These are phyloP conservation scores for Lentinula guzmanii DNA, from an alignment of 768 basidiomycete species.

Conservation along the genomic window DNA sequence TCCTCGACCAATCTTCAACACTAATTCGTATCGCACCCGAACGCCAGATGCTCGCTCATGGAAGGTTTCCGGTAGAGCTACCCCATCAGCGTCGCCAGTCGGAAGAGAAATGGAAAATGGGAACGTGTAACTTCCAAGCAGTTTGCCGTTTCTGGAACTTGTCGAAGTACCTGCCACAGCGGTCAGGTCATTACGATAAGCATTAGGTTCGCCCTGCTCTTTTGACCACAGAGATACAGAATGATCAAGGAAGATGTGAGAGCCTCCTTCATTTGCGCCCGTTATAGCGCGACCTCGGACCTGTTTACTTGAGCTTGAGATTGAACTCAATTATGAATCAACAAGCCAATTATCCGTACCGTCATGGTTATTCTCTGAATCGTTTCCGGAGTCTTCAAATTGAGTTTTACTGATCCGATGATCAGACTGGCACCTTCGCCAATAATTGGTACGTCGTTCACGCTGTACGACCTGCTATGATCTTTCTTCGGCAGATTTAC, in stretches of 20 bases:
- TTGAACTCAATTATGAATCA: neutral
- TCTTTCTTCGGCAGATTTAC: neutral
- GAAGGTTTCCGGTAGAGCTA: constrained; percentile 28
- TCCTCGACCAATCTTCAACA: constrained; percentile 29
- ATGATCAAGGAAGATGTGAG: constrained; percentile 23
- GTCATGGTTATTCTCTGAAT: constrained; percentile 22
- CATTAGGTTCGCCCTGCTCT: constrained; percentile 23
- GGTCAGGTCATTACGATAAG: neutral
- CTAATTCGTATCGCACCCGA: constrained; percentile 31
- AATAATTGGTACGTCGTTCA: constrained; percentile 15
- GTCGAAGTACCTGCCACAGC: neutral
- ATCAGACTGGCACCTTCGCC: constrained; percentile 16
- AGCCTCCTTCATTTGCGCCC: constrained; percentile 20
- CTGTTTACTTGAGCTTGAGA: constrained; percentile 10
- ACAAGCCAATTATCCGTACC: constrained; percentile 11
- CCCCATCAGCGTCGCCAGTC: constrained; percentile 11
- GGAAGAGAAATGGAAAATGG: constrained; percentile 35
- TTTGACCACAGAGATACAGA: constrained; percentile 25
- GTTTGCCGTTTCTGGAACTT: constrained; percentile 17
- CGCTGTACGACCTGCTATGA: neutral
- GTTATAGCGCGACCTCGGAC: constrained; percentile 25
- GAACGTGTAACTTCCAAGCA: constrained; percentile 30
- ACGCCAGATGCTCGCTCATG: constrained; percentile 24
- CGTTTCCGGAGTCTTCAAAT: constrained; percentile 20
- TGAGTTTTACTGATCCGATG: constrained; percentile 22